These are phyloP conservation scores for Leishmania gerbilli DNA, from an alignment of 208 protist species.

Conservation along the genomic window DNA sequence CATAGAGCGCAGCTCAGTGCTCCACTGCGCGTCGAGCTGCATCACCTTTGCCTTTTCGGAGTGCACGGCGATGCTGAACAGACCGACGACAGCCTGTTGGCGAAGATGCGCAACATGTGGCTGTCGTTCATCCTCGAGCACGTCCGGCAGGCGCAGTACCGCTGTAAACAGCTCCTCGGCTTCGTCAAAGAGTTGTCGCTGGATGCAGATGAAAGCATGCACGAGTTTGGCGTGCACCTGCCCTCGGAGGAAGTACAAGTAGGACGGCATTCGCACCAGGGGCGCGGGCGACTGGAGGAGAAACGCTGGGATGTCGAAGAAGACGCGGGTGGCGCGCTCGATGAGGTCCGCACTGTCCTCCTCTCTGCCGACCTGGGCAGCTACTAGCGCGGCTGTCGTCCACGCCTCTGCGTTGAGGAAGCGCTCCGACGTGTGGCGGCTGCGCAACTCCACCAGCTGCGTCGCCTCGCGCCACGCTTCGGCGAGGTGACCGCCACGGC, in stretches of 20 bases:
- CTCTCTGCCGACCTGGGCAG: constrained; percentile 4
- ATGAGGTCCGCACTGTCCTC: constrained; percentile 24
- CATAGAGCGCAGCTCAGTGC: constrained; percentile 27
- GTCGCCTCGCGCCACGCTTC: constrained; percentile 24
- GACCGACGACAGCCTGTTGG: constrained; percentile 37
- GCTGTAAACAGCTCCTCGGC: constrained; percentile 31
- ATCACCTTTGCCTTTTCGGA: constrained; percentile 26
- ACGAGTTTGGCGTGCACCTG: constrained; percentile 24
- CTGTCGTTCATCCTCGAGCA: constrained; percentile 23
- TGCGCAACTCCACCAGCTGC: constrained; percentile 18
- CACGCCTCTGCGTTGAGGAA: constrained; percentile 33
- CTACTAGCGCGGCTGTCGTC: constrained; percentile 25
- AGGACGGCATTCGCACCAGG: constrained; percentile 17
- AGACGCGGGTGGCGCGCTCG: constrained; percentile 22
- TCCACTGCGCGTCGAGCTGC: constrained; percentile 42
- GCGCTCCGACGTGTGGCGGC: constrained; percentile 9
- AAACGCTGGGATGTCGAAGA: constrained; percentile 36
- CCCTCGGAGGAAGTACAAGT: constrained; percentile 22
- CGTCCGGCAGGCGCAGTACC: constrained; percentile 33
- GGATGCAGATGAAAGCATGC: constrained; percentile 25
- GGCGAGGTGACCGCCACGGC: constrained; percentile 16
- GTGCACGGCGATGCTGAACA: constrained; percentile 42
- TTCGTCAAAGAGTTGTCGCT: constrained; percentile 21
- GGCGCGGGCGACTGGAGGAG: constrained; percentile 6
- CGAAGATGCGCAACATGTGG: constrained; percentile 28